A percentile compares a stretch with the other conserved stretches of the same genome.
Evolutionary conservation across 345 rosid genomes (phyloP).

Genomic region (Carallia brachiata): DNA sequence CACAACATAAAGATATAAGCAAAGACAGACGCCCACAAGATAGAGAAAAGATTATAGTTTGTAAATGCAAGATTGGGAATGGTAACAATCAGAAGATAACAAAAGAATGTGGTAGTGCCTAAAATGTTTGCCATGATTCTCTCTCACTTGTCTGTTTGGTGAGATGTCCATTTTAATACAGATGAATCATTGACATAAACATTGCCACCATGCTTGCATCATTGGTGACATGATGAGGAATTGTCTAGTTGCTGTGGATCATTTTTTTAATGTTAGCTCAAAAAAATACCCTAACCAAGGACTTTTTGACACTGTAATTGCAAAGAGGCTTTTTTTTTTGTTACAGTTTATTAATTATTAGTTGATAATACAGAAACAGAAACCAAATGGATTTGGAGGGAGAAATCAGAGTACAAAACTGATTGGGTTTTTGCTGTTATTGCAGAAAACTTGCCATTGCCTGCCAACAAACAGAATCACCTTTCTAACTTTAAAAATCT

Average conservation of each 20-base stretch:
- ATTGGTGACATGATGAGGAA: slow-evolving; percentile 1
- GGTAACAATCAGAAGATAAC: slow-evolving; percentile 11
- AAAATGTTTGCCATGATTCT: slow-evolving; percentile 8
- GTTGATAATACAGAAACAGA: too few species aligned
- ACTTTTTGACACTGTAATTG: too few species aligned
- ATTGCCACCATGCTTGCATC: slow-evolving; percentile 8
- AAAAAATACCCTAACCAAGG: neutral
- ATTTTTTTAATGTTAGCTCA: neutral
- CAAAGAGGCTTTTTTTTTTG: too few species aligned
- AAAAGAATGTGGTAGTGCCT: slow-evolving; percentile 27
- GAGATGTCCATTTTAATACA: slow-evolving; percentile 22
- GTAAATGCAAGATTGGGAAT: slow-evolving; percentile 9
- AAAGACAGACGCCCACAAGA: slow-evolving; percentile 1
- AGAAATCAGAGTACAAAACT: too few species aligned
- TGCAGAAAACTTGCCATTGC: too few species aligned
- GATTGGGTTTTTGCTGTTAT: too few species aligned
- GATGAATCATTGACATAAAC: neutral
- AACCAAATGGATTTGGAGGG: too few species aligned
- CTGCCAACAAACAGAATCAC: too few species aligned
- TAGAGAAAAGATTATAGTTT: neutral
- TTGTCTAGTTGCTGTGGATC: neutral
- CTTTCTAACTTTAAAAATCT: too few species aligned
- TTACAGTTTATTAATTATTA: too few species aligned
- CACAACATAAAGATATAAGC: neutral
- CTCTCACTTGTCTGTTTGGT: slow-evolving; percentile 19